phyloP scores from a whole-genome alignment of 495 filamentous ascomycete species.

The Tuber umbilicatum region DNA sequence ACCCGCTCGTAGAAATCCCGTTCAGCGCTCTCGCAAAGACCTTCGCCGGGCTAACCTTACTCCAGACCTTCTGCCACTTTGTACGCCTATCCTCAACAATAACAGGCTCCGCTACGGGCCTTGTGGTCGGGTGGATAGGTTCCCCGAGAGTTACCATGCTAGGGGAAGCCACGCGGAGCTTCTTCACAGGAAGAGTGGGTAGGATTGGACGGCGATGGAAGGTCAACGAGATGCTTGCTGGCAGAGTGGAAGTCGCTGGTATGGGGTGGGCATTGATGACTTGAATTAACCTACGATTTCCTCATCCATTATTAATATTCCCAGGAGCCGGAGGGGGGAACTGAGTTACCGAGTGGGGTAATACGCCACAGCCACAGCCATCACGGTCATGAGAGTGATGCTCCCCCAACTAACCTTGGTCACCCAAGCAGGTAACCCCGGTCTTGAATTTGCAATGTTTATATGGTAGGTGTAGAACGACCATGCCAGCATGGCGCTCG shows the following conservation, averaged over 20 bases:
- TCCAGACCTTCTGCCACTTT: conserved; percentile 15
- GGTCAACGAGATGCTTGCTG: conserved; percentile 20
- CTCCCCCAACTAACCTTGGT: conserved; percentile 45
- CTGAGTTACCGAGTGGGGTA: conserved; percentile 27
- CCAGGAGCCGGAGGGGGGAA: neutral
- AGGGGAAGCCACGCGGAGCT: conserved; percentile 25
- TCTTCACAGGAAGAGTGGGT: conserved; percentile 27
- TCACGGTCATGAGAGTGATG: conserved; percentile 54
- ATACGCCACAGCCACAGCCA: conserved; percentile 39
- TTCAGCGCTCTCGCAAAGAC: neutral
- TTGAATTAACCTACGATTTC: conserved; percentile 27
- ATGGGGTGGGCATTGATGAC: conserved; percentile 32
- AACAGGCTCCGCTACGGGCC: neutral
- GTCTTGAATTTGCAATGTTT: conserved; percentile 21
- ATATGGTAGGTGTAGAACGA: conserved; percentile 23
- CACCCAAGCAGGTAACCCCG: conserved; percentile 30
- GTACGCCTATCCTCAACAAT: conserved; percentile 11
- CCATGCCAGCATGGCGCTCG: conserved; percentile 26
- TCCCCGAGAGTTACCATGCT: conserved; percentile 22
- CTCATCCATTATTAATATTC: conserved; percentile 8
- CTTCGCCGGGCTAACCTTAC: conserved; percentile 14
- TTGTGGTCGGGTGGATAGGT: conserved; percentile 15
- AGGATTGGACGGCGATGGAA: conserved; percentile 32
- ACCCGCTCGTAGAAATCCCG: conserved; percentile 15
- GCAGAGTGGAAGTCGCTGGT: conserved; percentile 9